Evolutionary conservation across 2,329 filamentous ascomycete species (phyloP).

Genomic region (Scopulariopsis brevicaulis): DNA sequence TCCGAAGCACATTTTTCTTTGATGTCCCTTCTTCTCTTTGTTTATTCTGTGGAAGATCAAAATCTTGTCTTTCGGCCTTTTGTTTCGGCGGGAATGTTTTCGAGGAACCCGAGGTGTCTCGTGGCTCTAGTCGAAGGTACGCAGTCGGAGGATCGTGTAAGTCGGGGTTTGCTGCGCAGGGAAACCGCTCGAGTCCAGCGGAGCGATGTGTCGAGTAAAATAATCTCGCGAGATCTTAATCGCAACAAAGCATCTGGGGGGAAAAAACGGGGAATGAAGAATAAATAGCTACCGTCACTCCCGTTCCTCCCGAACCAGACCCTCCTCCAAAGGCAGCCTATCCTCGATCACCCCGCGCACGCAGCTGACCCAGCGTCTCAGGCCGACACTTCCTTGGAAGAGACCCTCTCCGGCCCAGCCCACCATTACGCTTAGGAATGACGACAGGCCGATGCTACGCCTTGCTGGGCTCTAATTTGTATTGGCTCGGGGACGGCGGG

Average conservation of each 20-base stretch:
- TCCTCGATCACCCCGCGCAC: background rate
- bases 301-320: background rate
- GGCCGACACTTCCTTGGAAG: background rate
- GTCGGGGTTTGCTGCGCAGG: background rate
- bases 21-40: background rate
- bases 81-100: background rate
- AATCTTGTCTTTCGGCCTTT: background rate
- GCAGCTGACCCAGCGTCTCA: background rate
- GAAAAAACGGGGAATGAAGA: background rate
- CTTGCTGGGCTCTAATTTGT: background rate
- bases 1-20: conserved; percentile 33
- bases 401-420: background rate
- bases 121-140: too few relatives aligned
- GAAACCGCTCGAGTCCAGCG: background rate
- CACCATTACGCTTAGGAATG: background rate
- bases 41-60: background rate
- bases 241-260: background rate
- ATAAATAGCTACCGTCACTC: background rate
- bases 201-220: background rate
- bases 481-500: background rate
- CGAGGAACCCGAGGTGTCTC: background rate
- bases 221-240: background rate
- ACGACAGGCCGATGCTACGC: background rate
- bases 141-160: background rate
- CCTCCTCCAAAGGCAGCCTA: background rate